These are phyloP conservation scores for Agrocybe pediades DNA, from an alignment of 768 basidiomycete genomes.

Conservation along the genomic window DNA sequence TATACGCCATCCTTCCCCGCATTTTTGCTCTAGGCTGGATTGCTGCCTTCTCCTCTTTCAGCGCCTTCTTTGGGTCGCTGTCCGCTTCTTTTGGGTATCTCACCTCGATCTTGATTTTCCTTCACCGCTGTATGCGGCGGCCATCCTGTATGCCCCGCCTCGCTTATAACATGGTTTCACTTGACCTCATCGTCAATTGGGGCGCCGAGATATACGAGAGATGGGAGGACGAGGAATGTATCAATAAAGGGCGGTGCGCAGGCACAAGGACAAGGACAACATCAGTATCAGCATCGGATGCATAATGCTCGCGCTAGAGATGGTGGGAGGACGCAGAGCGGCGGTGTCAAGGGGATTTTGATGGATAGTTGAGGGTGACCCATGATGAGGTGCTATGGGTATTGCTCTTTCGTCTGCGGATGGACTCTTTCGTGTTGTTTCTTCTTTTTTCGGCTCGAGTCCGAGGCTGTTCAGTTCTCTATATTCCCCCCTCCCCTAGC, in stretches of 20 bases:
- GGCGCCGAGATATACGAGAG: constrained; percentile 12
- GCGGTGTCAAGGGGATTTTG: constrained; percentile 77
- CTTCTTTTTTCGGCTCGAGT: too few relatives aligned
- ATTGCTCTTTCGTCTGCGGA: neutral
- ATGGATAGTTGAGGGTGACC: constrained; percentile 35
- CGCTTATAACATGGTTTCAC: too few relatives aligned
- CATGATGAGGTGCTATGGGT: neutral
- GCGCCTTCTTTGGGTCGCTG: too few relatives aligned
- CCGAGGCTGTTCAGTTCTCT: too few relatives aligned
- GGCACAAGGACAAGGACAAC: constrained; percentile 15
- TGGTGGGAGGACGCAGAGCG: constrained; percentile 83
- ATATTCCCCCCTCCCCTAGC: too few relatives aligned
- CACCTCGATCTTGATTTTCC: neutral
- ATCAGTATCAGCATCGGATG: constrained; percentile 49
- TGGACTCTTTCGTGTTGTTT: neutral
- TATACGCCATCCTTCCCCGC: too few relatives aligned
- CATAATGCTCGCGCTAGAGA: constrained; percentile 74
- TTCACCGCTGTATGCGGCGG: too few relatives aligned
- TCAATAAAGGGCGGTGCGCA: constrained; percentile 16
- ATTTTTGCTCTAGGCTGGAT: too few relatives aligned
- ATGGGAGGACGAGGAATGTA: constrained; percentile 16
- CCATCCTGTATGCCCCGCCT: too few relatives aligned
- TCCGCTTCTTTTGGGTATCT: too few relatives aligned
- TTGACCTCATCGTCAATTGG: constrained; percentile 2
- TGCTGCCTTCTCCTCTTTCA: too few relatives aligned